phyloP scores from a whole-genome alignment of 2,329 filamentous ascomycete genomes.

The Tolypocladium capitatum region DNA sequence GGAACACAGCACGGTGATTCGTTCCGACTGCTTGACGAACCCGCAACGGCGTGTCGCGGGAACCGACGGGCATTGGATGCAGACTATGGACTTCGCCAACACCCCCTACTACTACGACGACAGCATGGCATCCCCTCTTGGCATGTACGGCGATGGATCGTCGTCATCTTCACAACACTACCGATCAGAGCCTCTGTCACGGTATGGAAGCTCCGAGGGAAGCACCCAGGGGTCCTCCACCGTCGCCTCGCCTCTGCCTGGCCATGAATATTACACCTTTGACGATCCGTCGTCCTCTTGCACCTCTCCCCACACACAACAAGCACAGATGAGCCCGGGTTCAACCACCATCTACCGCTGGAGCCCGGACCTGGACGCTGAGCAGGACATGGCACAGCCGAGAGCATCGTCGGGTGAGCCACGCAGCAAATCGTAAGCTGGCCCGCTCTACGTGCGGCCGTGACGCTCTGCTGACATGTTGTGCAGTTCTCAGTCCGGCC shows the following conservation, averaged over 20 bases:
- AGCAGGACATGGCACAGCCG: conserved; percentile 6
- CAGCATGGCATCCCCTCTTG: neutral
- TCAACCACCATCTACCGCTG: conserved; percentile 4
- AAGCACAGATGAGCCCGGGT: conserved; percentile 3
- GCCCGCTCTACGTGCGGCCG: neutral
- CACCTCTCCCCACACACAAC: neutral
- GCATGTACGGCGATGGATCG: neutral
- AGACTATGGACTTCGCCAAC: neutral
- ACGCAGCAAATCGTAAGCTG: conserved; percentile 3
- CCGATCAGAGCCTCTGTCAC: conserved; percentile 14
- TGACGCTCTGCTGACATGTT: neutral
- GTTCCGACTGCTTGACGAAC: neutral
- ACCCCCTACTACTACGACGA: neutral
- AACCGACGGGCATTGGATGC: neutral
- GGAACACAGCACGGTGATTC: neutral
- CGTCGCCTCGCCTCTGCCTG: conserved; percentile 13
- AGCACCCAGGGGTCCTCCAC: conserved; percentile 13
- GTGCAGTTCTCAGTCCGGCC: conserved; percentile 6
- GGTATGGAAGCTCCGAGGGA: conserved; percentile 16
- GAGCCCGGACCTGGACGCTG: conserved; percentile 7
- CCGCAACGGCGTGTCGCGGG: neutral
- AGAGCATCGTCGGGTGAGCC: conserved; percentile 4
- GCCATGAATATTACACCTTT: neutral
- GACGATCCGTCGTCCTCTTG: neutral
- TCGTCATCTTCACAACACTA: conserved; percentile 5